Percentiles rank a stretch among this genome's conserved stretches.
phyloP scores from a whole-genome alignment of 176 grass and related monocot species.

The Triticum urartu region DNA sequence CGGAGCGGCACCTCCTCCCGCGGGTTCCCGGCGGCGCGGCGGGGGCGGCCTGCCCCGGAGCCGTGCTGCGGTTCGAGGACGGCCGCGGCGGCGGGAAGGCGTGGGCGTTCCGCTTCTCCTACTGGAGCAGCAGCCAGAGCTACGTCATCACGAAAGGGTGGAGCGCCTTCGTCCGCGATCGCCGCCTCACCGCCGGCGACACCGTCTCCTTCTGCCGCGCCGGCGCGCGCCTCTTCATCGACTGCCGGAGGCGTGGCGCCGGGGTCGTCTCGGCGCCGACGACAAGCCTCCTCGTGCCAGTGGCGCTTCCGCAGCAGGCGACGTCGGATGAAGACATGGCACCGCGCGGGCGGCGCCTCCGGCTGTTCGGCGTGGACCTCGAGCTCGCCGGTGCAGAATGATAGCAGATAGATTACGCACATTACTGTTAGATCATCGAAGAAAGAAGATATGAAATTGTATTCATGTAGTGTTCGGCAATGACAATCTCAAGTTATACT shows the following conservation, averaged over 20 bases:
- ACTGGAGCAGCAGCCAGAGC: conserved; percentile 99
- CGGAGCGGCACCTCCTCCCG: conserved; percentile 51
- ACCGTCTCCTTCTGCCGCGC: conserved; percentile 42
- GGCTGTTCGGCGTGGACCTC: conserved; percentile 64
- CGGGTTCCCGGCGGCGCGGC: background rate
- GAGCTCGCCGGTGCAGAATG: conserved; percentile 25
- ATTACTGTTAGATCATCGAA: background rate
- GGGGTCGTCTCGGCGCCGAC: background rate
- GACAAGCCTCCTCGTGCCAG: background rate
- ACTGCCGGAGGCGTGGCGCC: conserved; percentile 20
- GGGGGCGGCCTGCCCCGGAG: conserved; percentile 13
- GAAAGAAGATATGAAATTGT: background rate
- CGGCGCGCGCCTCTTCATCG: conserved; percentile 39
- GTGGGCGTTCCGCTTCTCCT: conserved; percentile 82
- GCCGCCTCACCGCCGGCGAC: background rate
- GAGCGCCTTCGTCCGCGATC: conserved; percentile 67
- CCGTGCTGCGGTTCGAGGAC: conserved; percentile 54
- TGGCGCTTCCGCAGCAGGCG: background rate
- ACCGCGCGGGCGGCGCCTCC: conserved; percentile 19
- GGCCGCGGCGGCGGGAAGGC: background rate
- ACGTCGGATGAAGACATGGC: background rate
- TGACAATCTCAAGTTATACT: background rate
- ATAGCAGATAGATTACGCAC: background rate
- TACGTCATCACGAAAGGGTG: conserved; percentile 98
- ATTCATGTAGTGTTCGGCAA: background rate